Evolutionary conservation across 345 rosid species (phyloP), one percentile per base, ranked within the genome.

Genomic region (Populus euphratica): DNA sequence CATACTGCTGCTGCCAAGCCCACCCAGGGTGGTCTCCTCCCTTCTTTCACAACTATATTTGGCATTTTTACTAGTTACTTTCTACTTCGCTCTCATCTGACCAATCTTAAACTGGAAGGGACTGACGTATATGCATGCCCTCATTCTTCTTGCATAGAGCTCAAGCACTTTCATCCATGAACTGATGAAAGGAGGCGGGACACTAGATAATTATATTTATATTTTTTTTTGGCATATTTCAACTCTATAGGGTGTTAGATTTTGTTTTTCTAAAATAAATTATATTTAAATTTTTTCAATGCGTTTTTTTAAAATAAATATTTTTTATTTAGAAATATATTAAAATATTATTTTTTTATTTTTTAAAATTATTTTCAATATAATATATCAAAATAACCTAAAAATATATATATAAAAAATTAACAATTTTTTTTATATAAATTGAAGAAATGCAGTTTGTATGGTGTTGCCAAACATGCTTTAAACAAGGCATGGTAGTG

Each of bases 11-110:
- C 98, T 1, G 94, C 97, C 33, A 93, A 85, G 0, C 98, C 97
- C 64, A 93, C 93, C 98, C 99, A 96, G 2, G 99, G 99, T 21
- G 99, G 98, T 77, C 96, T 86, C 73, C 92, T 96, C 52, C 97
- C 98, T 2, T 87, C 85, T 83, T 93, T 96, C 5, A 91, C 86
- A 49, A 78, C 88, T 31, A 75, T 80, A 27, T 72, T 89, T 65
- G 83, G 81, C 93, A 90, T 87, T 69, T 77, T 66, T 4, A 29
- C 68, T 11, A 21, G 27, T 27, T 63, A 63, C 2, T 27, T 2
- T 20, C 61, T 20, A 2, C 61, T 21, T 7, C 20, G 21, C 61
- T 54, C 12, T 54, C 23, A 7, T 54, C 61, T 54, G 61, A 52
- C 1, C 1, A 21, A 20, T 54, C 61, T 54, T 50, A 5, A 1